Percentiles rank a stretch among this genome's conserved stretches.
Evolutionary conservation across 2,329 filamentous ascomycete genomes (phyloP).

Genomic region (Aspergillus ruber): DNA sequence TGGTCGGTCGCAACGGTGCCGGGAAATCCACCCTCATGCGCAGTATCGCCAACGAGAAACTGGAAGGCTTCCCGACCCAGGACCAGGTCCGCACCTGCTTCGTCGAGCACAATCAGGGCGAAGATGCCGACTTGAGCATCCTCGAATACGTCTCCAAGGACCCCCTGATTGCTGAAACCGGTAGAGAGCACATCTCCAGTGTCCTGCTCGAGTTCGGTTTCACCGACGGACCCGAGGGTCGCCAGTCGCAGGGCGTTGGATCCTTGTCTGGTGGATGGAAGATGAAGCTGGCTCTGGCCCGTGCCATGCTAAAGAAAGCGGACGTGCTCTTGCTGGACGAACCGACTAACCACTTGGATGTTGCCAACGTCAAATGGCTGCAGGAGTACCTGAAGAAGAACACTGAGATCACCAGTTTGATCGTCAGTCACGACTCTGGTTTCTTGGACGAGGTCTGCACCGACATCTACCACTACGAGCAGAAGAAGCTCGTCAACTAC

Average conservation of each 20-base stretch:
- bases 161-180: constrained; percentile 72
- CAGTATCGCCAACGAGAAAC: constrained; percentile 88
- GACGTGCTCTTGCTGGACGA: constrained; percentile 95
- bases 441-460: constrained; percentile 97
- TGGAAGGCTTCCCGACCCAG: constrained; percentile 91
- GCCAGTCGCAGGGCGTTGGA: constrained; percentile 83
- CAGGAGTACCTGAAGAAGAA: constrained; percentile 94
- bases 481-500: constrained; percentile 74
- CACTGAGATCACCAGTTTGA: constrained; percentile 91
- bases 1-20: constrained; percentile 93
- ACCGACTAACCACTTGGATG: constrained; percentile 97
- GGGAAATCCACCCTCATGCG: constrained; percentile 99
- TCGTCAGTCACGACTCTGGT: constrained; percentile 95
- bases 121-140: constrained; percentile 94
- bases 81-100: constrained; percentile 94
- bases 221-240: constrained; percentile 78
- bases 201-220: constrained; percentile 92
- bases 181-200: constrained; percentile 69
- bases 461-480: constrained; percentile 98
- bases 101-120: constrained; percentile 98
- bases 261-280: constrained; percentile 98
- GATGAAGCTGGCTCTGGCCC: constrained; percentile 96
- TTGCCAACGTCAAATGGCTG: constrained; percentile 92
- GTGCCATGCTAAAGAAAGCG: constrained; percentile 94
- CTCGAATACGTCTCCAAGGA: constrained; percentile 89